Conservation (phyloP, 192 early-diverging fungal genomes). For the Umbelopsis isabellina region DNA sequence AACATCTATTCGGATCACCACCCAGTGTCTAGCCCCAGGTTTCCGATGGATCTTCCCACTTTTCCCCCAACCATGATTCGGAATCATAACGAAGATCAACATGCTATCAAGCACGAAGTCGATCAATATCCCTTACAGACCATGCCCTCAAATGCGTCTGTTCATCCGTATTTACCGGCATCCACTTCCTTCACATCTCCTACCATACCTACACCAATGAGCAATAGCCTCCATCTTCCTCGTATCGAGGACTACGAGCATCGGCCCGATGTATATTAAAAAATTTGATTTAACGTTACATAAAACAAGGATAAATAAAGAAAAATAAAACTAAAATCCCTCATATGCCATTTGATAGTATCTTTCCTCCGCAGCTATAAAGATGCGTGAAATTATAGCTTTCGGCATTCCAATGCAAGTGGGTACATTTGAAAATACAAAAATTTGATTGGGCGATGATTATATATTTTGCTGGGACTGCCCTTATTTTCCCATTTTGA, state of each 20-base stretch:
- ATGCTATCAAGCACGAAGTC: background rate
- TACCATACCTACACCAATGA: background rate
- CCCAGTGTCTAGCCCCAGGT: background rate
- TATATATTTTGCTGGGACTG: slow-evolving; percentile 2
- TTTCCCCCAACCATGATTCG: background rate
- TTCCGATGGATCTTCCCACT: background rate
- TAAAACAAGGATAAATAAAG: background rate
- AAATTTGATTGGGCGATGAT: background rate
- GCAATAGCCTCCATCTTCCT: background rate
- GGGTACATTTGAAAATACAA: slow-evolving; percentile 13
- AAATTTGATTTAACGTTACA: background rate
- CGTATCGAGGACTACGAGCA: background rate
- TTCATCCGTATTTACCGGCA: background rate
- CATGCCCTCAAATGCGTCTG: background rate
- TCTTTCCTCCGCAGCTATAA: too few relatives aligned
- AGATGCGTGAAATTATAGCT: too few relatives aligned
- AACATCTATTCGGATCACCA: slow-evolving; percentile 13
- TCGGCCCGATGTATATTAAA: background rate
- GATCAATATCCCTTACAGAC: background rate
- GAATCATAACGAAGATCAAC: background rate
- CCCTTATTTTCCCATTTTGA: background rate
- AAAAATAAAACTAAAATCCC: too few relatives aligned
- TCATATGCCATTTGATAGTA: too few relatives aligned
- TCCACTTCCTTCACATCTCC: background rate
- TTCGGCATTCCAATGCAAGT: background rate